Evolutionary conservation across 164 flowering plant species (phyloP), one percentile per base, ranked within the genome.

Genomic region (Tetrastigma voinierianum): DNA sequence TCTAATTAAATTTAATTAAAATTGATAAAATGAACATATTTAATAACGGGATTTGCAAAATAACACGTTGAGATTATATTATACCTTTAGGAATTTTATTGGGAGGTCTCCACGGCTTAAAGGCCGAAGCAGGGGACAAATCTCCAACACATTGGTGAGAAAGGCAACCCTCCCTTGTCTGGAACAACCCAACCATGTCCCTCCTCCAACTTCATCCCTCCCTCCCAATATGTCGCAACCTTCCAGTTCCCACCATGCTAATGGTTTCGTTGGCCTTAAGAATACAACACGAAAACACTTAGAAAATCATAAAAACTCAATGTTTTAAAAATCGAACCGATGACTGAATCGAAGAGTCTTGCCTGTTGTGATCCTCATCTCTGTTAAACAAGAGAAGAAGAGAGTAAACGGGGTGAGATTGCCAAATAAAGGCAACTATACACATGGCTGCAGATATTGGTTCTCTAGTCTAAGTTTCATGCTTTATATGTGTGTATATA

Each of bases 351-450:
- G n/a, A n/a, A n/a, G n/a, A 12, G 14, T 67, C 78, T 70, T 76
- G 52, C 87, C 89, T 75, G 71, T 72, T 67, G 70, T 83, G 84
- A 56, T 82, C 82, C 69, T 91, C 97, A 72, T 91, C 97, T 81
- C 92, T 83, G 77, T 91, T 89, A 57, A 81, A 85, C 70, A 88
- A 56, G 55, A 91, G 85, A 61, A 90, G 60, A 10, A 90, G 70
- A 52, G 89, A 85, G 67, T 84, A 86, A 43, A 78, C 69, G 0
- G 94, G 92, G 69, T 90, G 91, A 73, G 82, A 68, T 73, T 80
- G 82, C 96, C 97, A 91, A 19, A 80, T 20, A 67, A 89, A 88
- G 18, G 64, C 90, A 13, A 84, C 84, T 54, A 91, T 90, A 65
- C 97, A 91, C 97, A 91, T 91, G 53, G 47, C 51, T 62, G 21